Conservation (phyloP, 192 early-diverging fungal genomes). For the Coemansia sp. region DNA sequence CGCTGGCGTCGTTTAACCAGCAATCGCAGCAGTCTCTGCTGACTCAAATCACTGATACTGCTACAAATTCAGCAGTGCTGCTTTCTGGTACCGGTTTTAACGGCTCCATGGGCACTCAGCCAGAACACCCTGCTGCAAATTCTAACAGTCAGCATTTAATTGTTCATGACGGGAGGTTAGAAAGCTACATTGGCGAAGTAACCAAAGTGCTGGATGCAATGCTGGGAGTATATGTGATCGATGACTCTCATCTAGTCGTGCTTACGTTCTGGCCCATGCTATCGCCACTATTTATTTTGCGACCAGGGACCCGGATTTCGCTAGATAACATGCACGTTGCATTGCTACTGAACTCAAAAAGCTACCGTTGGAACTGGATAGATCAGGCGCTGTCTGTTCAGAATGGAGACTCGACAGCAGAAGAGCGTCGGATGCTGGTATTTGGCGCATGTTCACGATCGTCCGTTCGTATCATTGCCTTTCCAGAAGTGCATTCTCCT, state of each 20-base stretch:
- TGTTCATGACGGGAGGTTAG: constrained; percentile 18
- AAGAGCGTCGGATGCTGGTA: constrained; percentile 12
- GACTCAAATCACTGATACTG: constrained; percentile 13
- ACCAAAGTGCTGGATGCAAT: constrained; percentile 27
- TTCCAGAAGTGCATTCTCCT: constrained; percentile 6
- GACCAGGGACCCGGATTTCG: constrained; percentile 33
- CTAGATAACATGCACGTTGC: constrained; percentile 37
- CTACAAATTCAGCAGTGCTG: neutral
- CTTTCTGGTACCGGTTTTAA: neutral
- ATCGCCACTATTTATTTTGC: constrained; percentile 24
- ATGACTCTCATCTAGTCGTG: constrained; percentile 31
- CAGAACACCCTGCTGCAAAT: no score
- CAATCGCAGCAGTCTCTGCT: constrained; percentile 26
- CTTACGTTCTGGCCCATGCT: constrained; percentile 37
- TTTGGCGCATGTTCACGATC: constrained; percentile 44
- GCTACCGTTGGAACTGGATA: constrained; percentile 44
- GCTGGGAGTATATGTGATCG: constrained; percentile 41
- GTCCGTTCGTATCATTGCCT: constrained; percentile 24
- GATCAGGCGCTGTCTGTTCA: constrained; percentile 3
- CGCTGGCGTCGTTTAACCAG: constrained; percentile 27
- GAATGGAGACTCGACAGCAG: neutral
- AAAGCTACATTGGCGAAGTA: constrained; percentile 42
- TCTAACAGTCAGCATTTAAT: constrained; percentile 17
- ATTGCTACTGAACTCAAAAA: constrained; percentile 20
- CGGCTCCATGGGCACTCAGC: no score